phyloP scores from a whole-genome alignment of 1,284 basidiomycete genomes.

The Kwoniella shivajii region DNA sequence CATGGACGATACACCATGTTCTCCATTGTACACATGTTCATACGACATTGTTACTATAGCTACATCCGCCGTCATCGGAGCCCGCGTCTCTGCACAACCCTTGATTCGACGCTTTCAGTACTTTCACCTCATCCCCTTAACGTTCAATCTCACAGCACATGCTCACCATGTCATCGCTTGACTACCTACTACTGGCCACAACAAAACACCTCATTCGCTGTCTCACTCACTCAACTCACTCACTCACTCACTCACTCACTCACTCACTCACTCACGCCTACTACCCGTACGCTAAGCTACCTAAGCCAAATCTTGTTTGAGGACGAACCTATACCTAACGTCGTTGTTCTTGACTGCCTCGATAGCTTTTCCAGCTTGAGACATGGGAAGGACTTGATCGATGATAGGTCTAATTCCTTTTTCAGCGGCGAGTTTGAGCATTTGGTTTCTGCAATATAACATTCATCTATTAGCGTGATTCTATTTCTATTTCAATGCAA shows the following conservation, averaged over 20 bases:
- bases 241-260: background rate
- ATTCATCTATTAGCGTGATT: background rate
- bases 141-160: background rate
- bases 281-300: background rate
- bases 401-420: slow-evolving; percentile 61
- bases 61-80: slow-evolving; percentile 1
- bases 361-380: slow-evolving; percentile 61
- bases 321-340: slow-evolving; percentile 61
- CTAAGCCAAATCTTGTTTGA: slow-evolving; percentile 34
- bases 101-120: background rate
- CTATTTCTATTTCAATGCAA: too few relatives aligned
- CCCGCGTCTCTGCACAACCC: background rate
- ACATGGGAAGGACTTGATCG: slow-evolving; percentile 63
- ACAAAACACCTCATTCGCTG: background rate
- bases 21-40: too few relatives aligned
- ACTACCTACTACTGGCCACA: background rate
- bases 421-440: slow-evolving; percentile 64
- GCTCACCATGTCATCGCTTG: background rate
- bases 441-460: slow-evolving; percentile 38
- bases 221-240: background rate
- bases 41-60: background rate
- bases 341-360: slow-evolving; percentile 61
- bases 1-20: too few relatives aligned
- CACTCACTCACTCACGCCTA: background rate
- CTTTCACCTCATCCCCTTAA: background rate